phyloP scores from a whole-genome alignment of 108 stramenopile genomes.

The Conticribra weissflogii region DNA sequence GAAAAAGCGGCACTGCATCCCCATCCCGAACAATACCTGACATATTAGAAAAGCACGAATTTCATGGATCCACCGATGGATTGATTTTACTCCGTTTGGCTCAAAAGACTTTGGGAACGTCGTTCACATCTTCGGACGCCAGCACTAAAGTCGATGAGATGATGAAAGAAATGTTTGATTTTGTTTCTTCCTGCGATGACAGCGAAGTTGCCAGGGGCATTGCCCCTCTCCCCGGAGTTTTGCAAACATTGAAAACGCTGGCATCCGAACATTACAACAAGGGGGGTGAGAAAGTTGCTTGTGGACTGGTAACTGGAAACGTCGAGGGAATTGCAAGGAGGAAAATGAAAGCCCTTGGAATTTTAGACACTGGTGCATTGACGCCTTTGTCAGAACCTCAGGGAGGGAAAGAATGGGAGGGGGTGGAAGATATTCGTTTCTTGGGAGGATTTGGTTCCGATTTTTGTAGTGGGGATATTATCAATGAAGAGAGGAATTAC shows the following conservation, averaged over 20 bases:
- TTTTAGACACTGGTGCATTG: conserved; percentile 48
- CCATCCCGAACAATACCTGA: conserved; percentile 37
- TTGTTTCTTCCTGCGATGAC: conserved; percentile 29
- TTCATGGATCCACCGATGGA: conserved; percentile 63
- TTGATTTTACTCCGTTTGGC: conserved; percentile 55
- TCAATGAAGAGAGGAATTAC: conserved; percentile 48
- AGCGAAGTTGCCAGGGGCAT: conserved; percentile 43
- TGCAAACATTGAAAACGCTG: conserved; percentile 42
- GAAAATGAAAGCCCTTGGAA: conserved; percentile 57
- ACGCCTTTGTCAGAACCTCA: conserved; percentile 40
- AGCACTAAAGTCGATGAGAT: conserved; percentile 34
- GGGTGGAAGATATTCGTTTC: conserved; percentile 49
- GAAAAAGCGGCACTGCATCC: neutral
- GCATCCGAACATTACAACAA: conserved; percentile 13
- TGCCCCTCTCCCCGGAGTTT: conserved; percentile 47
- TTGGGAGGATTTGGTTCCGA: conserved; percentile 68
- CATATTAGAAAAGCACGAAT: conserved; percentile 38
- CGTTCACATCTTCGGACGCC: conserved; percentile 19
- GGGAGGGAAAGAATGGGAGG: conserved; percentile 39
- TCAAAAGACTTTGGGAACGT: conserved; percentile 27
- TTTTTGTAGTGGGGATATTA: conserved; percentile 57
- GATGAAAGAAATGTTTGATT: conserved; percentile 50
- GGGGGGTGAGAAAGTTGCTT: conserved; percentile 37
- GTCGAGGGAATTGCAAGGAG: conserved; percentile 63
- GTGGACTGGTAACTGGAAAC: conserved; percentile 63